Conservation (phyloP, 2,329 filamentous ascomycete species). For the Penicillium crustosum region DNA sequence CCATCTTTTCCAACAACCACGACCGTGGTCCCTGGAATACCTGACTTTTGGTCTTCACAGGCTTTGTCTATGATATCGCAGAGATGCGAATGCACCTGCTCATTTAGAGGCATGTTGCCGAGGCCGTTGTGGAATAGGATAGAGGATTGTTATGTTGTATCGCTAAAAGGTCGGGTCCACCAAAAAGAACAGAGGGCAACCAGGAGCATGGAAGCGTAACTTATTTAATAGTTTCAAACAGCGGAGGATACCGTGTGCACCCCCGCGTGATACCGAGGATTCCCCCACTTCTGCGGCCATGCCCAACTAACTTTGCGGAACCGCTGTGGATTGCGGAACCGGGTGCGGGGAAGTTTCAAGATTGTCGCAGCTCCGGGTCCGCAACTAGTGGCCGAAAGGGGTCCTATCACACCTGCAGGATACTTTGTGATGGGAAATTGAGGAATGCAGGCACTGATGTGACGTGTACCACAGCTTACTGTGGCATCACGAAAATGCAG, state of each 20-base stretch:
- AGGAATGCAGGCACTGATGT: not conserved
- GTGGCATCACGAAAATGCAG: not conserved
- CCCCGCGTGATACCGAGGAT: not conserved
- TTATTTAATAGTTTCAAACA: not conserved
- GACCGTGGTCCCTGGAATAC: constrained; percentile 1
- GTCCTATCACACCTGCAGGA: not conserved
- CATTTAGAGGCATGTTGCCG: not conserved
- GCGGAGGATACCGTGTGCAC: not conserved
- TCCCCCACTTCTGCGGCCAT: not conserved
- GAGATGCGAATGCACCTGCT: not conserved
- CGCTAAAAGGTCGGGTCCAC: not conserved
- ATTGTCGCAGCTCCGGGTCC: not conserved
- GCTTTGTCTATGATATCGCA: constrained; percentile 10
- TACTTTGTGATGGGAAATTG: not conserved
- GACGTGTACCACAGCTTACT: not conserved
- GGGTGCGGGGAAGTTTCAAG: not conserved
- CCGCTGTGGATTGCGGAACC: not conserved
- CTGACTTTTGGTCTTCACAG: constrained; percentile 9
- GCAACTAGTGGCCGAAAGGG: not conserved
- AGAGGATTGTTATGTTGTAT: not conserved
- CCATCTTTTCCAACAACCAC: constrained; percentile 6
- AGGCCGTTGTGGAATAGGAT: not conserved
- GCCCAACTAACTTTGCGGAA: not conserved
- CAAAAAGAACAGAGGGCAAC: not conserved
- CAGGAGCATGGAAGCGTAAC: no score